A percentile compares a stretch with the other conserved stretches of the same genome.
These are phyloP conservation scores for Lactuca saligna DNA, from an alignment of 129 eudicot species.

Conservation along the genomic window DNA sequence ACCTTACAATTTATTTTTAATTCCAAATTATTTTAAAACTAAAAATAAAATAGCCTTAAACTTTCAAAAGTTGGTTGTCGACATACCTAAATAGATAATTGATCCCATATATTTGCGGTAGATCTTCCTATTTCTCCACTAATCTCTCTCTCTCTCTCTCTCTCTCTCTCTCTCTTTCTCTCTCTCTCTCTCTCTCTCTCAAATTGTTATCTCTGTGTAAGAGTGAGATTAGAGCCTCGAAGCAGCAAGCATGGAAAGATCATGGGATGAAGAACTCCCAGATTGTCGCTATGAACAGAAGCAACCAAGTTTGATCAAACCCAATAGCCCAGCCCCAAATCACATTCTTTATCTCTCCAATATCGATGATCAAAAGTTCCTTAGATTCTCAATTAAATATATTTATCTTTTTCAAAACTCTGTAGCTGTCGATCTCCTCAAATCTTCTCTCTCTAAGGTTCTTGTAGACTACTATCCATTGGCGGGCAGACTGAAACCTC, in stretches of 20 bases:
- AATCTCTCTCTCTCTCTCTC: conserved; percentile 32
- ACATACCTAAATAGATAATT: not conserved
- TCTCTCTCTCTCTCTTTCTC: conserved; percentile 25
- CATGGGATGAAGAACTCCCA: conserved; percentile 61
- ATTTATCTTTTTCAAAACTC: conserved; percentile 69
- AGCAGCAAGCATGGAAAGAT: conserved; percentile 43
- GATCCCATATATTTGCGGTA: conserved; percentile 4
- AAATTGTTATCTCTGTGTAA: not conserved
- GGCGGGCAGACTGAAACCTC: conserved; percentile 69
- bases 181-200: conserved; percentile 12
- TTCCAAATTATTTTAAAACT: too few species aligned
- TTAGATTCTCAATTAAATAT: conserved; percentile 86
- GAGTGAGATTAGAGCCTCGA: not conserved
- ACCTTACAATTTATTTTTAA: too few species aligned
- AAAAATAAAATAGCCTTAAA: too few species aligned
- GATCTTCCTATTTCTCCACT: conserved; percentile 27
- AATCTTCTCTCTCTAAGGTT: conserved; percentile 59
- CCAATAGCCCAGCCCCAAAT: conserved; percentile 67
- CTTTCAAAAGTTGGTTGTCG: too few species aligned
- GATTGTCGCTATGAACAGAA: conserved; percentile 58
- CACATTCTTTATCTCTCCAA: conserved; percentile 73
- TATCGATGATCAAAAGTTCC: conserved; percentile 90
- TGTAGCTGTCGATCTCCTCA: conserved; percentile 38
- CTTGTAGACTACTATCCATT: conserved; percentile 84
- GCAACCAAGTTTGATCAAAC: conserved; percentile 63